Conservation (phyloP, 129 eudicot genomes). For the carrot (Daucus carota) region DNA sequence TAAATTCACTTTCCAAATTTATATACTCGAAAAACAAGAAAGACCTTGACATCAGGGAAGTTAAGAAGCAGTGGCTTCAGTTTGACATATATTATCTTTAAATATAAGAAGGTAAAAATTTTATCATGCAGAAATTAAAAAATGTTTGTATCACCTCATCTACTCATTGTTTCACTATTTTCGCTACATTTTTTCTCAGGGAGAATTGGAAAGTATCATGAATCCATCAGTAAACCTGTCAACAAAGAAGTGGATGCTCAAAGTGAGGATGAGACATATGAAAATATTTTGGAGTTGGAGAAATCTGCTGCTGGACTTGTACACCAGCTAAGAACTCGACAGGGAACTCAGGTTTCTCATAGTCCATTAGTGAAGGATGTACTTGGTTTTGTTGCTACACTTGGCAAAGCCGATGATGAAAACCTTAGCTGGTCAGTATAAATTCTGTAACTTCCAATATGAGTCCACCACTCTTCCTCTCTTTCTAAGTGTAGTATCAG, state of each 20-base stretch:
- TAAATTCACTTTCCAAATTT: neutral
- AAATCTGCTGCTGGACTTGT: slow-evolving; percentile 76
- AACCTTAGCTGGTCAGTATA: slow-evolving; percentile 68
- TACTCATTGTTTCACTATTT: neutral
- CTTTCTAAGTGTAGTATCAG: too few relatives aligned
- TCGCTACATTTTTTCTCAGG: slow-evolving; percentile 19
- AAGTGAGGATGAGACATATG: slow-evolving; percentile 39
- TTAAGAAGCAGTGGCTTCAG: neutral
- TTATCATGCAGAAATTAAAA: neutral
- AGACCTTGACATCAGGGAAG: neutral
- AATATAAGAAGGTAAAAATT: neutral
- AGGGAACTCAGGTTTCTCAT: slow-evolving; percentile 32
- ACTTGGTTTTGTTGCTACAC: slow-evolving; percentile 78
- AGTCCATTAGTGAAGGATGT: slow-evolving; percentile 39
- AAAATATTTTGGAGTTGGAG: slow-evolving; percentile 36
- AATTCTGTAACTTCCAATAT: neutral
- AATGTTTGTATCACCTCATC: neutral
- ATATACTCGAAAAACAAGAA: neutral
- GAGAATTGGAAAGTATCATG: slow-evolving; percentile 45
- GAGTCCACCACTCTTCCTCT: neutral
- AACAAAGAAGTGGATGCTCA: slow-evolving; percentile 34
- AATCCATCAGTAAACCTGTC: slow-evolving; percentile 23
- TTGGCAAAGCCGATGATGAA: slow-evolving; percentile 67
- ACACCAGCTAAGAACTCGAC: slow-evolving; percentile 33
- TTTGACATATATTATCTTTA: neutral